Evolutionary conservation across 805 yeast genomes (phyloP).

Genomic region (Starmerella davenportii): DNA sequence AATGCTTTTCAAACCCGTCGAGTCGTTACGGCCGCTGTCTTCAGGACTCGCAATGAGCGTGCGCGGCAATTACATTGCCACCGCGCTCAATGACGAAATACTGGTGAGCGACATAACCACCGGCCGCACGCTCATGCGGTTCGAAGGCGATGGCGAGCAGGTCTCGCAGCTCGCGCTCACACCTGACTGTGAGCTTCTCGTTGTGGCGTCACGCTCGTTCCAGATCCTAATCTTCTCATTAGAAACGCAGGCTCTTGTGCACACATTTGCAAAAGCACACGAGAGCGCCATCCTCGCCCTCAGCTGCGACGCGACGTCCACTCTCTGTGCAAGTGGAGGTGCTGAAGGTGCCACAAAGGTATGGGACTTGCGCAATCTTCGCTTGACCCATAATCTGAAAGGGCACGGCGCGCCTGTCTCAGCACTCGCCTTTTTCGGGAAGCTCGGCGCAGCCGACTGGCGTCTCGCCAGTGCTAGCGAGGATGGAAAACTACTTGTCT

Average conservation of each 20-base stretch:
- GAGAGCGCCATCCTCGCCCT: conserved; percentile 68
- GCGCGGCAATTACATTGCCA: conserved; percentile 49
- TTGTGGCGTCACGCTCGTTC: conserved; percentile 67
- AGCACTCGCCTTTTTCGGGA: conserved; percentile 57
- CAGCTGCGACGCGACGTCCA: conserved; percentile 59
- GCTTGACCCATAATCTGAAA: conserved; percentile 70
- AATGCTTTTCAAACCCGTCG: conserved; percentile 16
- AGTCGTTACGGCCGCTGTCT: conserved; percentile 54
- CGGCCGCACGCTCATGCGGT: conserved; percentile 37
- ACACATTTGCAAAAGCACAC: conserved; percentile 25
- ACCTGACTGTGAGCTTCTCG: conserved; percentile 54
- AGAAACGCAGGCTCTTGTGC: conserved; percentile 3
- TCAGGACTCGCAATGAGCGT: conserved; percentile 67
- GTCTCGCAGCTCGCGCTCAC: conserved; percentile 60
- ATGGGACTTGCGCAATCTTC: conserved; percentile 81
- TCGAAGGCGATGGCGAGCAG: conserved; percentile 73
- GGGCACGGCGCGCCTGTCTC: conserved; percentile 89
- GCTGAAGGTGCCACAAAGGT: conserved; percentile 85
- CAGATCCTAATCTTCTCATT: conserved; percentile 47
- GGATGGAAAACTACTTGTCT: conserved; percentile 36
- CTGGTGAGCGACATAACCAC: conserved; percentile 46
- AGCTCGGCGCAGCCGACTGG: conserved; percentile 47
- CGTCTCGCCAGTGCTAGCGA: conserved; percentile 56
- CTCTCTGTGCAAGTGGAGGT: conserved; percentile 82
- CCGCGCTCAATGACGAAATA: conserved; percentile 64